Evolutionary conservation across 116 monocot genomes (phyloP).

Genomic region (Dioscorea cayenensis): DNA sequence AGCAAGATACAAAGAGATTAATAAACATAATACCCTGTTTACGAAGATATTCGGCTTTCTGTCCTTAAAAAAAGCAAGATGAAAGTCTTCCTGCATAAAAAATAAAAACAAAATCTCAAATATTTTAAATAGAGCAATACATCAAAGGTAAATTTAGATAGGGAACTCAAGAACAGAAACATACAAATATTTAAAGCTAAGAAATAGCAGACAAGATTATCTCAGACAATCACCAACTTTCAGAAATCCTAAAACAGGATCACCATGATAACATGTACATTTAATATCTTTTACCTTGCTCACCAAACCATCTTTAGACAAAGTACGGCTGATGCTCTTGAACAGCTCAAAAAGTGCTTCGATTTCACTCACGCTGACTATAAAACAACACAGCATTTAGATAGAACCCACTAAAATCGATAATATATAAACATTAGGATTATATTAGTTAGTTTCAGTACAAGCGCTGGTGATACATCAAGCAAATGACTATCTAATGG

Average conservation of each 20-base stretch:
- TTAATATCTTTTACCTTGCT: slow-evolving; percentile 50
- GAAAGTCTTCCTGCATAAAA: slow-evolving; percentile 87
- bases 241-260: background rate
- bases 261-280: background rate
- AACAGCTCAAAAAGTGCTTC: slow-evolving; percentile 94
- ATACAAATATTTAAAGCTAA: too few relatives aligned
- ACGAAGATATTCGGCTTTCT: slow-evolving; percentile 84
- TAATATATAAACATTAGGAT: too few relatives aligned
- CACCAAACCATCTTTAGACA: slow-evolving; percentile 85
- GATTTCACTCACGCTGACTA: slow-evolving; percentile 95
- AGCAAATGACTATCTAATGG: too few relatives aligned
- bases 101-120: background rate
- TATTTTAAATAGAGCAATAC: too few relatives aligned
- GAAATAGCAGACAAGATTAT: background rate
- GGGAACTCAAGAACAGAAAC: too few relatives aligned
- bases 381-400: slow-evolving; percentile 4
- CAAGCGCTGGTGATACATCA: too few relatives aligned
- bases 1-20: background rate
- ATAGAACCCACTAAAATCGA: background rate
- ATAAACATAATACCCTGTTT: slow-evolving; percentile 49
- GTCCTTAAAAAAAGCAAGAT: slow-evolving; percentile 86
- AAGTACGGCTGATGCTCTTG: slow-evolving; percentile 87
- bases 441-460: too few relatives aligned
- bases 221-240: background rate
- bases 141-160: too few relatives aligned